These are phyloP conservation scores for Hordeum vulgare DNA, from an alignment of 176 grass and related monocot species.

Conservation along the genomic window DNA sequence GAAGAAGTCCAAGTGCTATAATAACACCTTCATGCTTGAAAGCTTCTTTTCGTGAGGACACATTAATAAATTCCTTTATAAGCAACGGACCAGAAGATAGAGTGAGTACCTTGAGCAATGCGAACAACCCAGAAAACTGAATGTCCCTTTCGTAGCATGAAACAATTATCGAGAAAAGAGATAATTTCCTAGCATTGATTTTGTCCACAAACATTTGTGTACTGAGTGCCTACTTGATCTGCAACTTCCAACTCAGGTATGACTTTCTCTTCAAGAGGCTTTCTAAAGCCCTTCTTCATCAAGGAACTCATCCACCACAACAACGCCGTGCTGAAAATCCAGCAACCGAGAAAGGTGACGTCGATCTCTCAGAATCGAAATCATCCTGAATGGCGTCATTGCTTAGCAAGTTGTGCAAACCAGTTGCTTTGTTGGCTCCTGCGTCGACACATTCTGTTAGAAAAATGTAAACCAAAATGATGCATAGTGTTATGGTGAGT, in stretches of 20 bases:
- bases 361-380: not conserved
- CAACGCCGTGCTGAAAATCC: conserved; percentile 40
- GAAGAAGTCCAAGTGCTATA: conserved; percentile 44
- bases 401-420: not conserved
- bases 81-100: conserved; percentile 52
- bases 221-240: conserved; percentile 33
- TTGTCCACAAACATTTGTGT: conserved; percentile 30
- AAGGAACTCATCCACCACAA: conserved; percentile 62
- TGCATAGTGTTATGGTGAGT: not conserved
- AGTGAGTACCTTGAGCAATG: conserved; percentile 56
- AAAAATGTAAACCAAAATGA: not conserved
- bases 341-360: not conserved
- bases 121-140: conserved; percentile 50
- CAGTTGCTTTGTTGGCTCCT: conserved; percentile 3
- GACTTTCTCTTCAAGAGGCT: conserved; percentile 52
- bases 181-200: conserved; percentile 27
- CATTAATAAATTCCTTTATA: conserved; percentile 56
- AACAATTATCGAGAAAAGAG: conserved; percentile 48
- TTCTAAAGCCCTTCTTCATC: conserved; percentile 52
- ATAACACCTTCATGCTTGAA: conserved; percentile 52
- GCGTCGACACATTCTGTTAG: not conserved
- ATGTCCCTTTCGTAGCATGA: conserved; percentile 52
- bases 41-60: conserved; percentile 33
- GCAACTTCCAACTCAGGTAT: conserved; percentile 32
- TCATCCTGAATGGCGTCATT: not conserved